phyloP scores from a whole-genome alignment of 2,329 filamentous ascomycete species.

The Talaromyces verruculosus region DNA sequence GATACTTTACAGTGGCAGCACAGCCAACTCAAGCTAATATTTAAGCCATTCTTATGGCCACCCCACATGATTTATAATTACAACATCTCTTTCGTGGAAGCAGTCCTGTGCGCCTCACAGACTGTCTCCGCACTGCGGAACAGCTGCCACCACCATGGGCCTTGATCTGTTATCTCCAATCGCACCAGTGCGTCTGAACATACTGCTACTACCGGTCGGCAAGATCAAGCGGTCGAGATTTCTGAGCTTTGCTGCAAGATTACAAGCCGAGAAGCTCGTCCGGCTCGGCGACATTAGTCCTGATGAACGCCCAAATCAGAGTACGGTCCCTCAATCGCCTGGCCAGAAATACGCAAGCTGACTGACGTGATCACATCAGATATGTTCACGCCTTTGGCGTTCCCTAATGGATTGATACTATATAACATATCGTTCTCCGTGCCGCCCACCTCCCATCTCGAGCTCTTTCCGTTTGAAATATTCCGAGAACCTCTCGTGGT shows the following conservation, averaged over 20 bases:
- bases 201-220: constrained; percentile 81
- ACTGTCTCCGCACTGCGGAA: constrained; percentile 33
- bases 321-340: constrained; percentile 53
- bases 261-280: constrained; percentile 77
- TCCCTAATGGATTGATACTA: constrained; percentile 79
- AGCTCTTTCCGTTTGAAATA: constrained; percentile 83
- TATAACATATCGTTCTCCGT: constrained; percentile 83
- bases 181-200: constrained; percentile 86
- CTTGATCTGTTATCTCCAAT: constrained; percentile 86
- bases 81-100: constrained; percentile 31
- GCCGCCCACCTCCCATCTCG: constrained; percentile 74
- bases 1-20: background rate
- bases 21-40: background rate
- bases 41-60: constrained; percentile 6
- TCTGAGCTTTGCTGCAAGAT: constrained; percentile 70
- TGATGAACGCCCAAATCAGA: constrained; percentile 80
- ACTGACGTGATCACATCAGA: constrained; percentile 53
- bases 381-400: constrained; percentile 90
- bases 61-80: constrained; percentile 29
- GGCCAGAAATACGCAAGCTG: constrained; percentile 12
- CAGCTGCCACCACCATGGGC: constrained; percentile 70
- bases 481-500: constrained; percentile 82
- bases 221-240: constrained; percentile 82
- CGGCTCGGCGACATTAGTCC: constrained; percentile 82
- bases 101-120: constrained; percentile 35